A percentile compares a stretch with the other conserved stretches of the same genome.
Evolutionary conservation across 371 early-diverging fungal genomes (phyloP).

Genomic region (Mortierella sp.): DNA sequence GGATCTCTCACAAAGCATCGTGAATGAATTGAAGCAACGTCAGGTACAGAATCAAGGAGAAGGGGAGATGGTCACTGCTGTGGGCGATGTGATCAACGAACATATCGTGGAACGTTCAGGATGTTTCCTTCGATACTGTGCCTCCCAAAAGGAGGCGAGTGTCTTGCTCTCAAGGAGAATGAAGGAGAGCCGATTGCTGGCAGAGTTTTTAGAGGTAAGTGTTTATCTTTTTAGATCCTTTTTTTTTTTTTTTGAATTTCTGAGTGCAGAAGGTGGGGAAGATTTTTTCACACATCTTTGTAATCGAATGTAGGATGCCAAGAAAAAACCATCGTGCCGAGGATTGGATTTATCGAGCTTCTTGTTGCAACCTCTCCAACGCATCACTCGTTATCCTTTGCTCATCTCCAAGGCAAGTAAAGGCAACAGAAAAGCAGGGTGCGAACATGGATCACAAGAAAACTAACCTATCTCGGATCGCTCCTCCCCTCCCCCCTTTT

Average conservation of each 20-base stretch:
- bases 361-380: slow-evolving; percentile 91
- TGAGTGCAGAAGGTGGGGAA: no score
- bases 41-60: slow-evolving; percentile 36
- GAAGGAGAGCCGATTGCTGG: slow-evolving; percentile 20
- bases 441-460: background rate
- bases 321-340: slow-evolving; percentile 79
- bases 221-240: background rate
- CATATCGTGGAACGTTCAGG: slow-evolving; percentile 40
- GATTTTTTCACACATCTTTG: slow-evolving; percentile 46
- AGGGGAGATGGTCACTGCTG: slow-evolving; percentile 54
- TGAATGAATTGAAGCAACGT: slow-evolving; percentile 37
- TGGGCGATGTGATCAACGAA: slow-evolving; percentile 54
- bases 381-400: slow-evolving; percentile 93
- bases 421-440: background rate
- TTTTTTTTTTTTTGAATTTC: slow-evolving; percentile 54
- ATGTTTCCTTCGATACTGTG: slow-evolving; percentile 46
- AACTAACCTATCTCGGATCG: background rate
- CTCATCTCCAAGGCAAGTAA: slow-evolving; percentile 77
- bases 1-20: slow-evolving; percentile 41
- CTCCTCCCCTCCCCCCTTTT: background rate
- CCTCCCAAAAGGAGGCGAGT: slow-evolving; percentile 37
- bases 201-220: slow-evolving; percentile 36
- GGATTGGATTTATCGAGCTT: slow-evolving; percentile 87
- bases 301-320: slow-evolving; percentile 56
- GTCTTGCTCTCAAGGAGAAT: slow-evolving; percentile 21